A percentile compares a stretch with the other conserved stretches of the same genome.
These are phyloP conservation scores for Macrophomina phaseolina DNA, from an alignment of 2,329 filamentous ascomycete species.

Conservation along the genomic window DNA sequence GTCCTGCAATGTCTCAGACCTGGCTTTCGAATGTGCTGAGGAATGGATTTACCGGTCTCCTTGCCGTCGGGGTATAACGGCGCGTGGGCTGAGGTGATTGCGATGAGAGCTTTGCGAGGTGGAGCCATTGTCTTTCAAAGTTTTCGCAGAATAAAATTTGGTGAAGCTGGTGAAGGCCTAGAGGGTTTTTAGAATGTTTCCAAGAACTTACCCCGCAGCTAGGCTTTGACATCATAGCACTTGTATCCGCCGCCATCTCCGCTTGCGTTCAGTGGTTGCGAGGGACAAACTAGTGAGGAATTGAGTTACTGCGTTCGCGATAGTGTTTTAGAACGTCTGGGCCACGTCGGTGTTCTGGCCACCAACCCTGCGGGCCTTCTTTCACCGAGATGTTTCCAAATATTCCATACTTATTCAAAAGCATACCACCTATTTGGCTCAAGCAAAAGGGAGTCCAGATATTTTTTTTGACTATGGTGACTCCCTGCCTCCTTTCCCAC, in stretches of 20 bases:
- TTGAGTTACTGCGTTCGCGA: background rate
- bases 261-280: background rate
- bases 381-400: too few species aligned
- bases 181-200: background rate
- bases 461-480: too few species aligned
- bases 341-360: too few species aligned
- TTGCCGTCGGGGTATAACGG: slow-evolving; percentile 46
- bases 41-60: slow-evolving; percentile 40
- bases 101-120: slow-evolving; percentile 50
- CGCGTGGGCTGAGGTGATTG: slow-evolving; percentile 51
- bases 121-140: slow-evolving; percentile 30
- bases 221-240: background rate
- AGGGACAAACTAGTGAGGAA: background rate
- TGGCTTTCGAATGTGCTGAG: background rate
- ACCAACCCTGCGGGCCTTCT: too few species aligned
- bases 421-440: too few species aligned
- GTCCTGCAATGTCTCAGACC: background rate
- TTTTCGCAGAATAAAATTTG: too few species aligned
- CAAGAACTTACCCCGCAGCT: background rate
- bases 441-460: too few species aligned
- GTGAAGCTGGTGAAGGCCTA: too few species aligned
- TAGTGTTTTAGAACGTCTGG: too few species aligned
- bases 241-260: background rate
- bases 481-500: too few species aligned
- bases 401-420: too few species aligned